Conservation (phyloP, 1,284 basidiomycete species). For the Agroathelia rolfsii region DNA sequence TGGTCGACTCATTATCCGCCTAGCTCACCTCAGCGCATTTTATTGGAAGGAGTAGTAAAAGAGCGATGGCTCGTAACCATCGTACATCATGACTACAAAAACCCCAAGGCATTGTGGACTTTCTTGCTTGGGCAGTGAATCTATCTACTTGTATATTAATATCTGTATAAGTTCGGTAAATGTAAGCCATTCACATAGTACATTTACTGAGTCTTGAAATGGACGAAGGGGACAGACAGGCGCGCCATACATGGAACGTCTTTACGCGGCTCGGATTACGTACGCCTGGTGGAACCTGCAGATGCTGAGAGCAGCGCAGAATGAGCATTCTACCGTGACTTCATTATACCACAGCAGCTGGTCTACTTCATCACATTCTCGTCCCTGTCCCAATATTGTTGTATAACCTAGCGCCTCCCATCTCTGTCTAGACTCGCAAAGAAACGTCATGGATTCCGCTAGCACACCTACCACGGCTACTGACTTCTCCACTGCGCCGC, state of each 20-base stretch:
- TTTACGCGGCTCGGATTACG: too few species aligned
- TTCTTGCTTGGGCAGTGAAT: conserved; percentile 51
- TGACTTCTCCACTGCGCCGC: conserved; percentile 76
- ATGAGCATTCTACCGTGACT: neutral
- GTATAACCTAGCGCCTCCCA: conserved; percentile 17
- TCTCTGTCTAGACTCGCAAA: neutral
- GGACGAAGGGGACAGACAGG: too few species aligned
- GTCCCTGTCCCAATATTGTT: neutral
- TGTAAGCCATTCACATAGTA: too few species aligned
- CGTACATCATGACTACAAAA: conserved; percentile 91
- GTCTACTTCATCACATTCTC: too few species aligned
- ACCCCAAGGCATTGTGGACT: conserved; percentile 74
- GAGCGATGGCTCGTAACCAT: conserved; percentile 88
- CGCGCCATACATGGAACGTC: too few species aligned
- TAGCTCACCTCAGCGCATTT: conserved; percentile 57
- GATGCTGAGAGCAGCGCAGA: neutral
- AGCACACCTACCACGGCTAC: conserved; percentile 59
- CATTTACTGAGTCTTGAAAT: too few species aligned
- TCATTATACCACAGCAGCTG: too few species aligned
- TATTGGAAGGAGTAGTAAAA: conserved; percentile 66
- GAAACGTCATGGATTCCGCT: conserved; percentile 34
- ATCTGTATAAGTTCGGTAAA: too few species aligned
- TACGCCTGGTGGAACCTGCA: neutral
- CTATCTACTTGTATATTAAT: conserved; percentile 6
- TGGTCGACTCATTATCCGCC: conserved; percentile 88